Base-by-base conservation (phyloP, 2,329 filamentous ascomycete species). In the Cordyceps militaris region DNA sequence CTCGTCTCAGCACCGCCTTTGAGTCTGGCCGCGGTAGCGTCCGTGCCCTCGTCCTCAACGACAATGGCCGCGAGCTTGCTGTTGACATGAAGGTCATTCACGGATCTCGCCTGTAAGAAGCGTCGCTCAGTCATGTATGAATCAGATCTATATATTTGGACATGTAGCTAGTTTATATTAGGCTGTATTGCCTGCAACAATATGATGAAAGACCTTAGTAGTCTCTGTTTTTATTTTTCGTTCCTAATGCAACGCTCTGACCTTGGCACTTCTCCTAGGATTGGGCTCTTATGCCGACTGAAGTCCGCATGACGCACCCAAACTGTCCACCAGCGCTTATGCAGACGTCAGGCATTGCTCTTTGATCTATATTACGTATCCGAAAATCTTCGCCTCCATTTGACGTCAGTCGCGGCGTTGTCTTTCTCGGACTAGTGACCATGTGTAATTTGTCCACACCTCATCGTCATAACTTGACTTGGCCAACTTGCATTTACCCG, bases 11-110 rank as follows among this genome's bases (percentile, higher is more conserved):
- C 68, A 84, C 88, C 65, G 84, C 91, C 65, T 99, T 97, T 76
- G 86, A 90, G 77, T 87, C 90, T 66, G 94, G 94, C 73, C 89
- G 92, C 73, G 94, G 94, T 75, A 91, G 86, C 72, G 89, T 99
- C 71, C 90, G 94, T 67, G 91, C 96, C 70, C 86, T 97, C 62
- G 94, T 99, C 75, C 92, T 99, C 78, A 91, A 86, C 75, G 94
- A 99, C 76, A 82, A 87, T 69, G 92, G 91, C 68, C 86, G 88
- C 69, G 94, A 99, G 85, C 86, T 99, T 71, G 92, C 89, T 67
- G 94, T 99, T 67, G 94, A 99, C 84, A 94, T 95, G 86, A 97
- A 97, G 89, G 89, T 96, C 72, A 89, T 97, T 72, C 94, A 99
- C 79, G 84, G 83, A 71, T 85, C 83, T 65, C 81, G 81, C 69